A percentile compares a stretch with the other conserved stretches of the same genome.
Evolutionary conservation across 2,329 filamentous ascomycete species (phyloP).

Genomic region (Colletotrichum echinochloae): DNA sequence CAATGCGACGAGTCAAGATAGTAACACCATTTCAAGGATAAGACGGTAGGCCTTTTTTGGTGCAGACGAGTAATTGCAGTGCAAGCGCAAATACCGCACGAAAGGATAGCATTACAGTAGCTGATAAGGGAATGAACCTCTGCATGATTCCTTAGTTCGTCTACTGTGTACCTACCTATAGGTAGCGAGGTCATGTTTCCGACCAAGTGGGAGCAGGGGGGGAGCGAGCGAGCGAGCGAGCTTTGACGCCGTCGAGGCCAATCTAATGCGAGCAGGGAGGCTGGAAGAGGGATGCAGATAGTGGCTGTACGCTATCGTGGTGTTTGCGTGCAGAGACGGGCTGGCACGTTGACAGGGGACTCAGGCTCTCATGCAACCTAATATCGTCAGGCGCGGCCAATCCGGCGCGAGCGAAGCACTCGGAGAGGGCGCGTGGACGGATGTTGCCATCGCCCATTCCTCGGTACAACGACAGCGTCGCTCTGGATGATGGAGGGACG

Average conservation of each 20-base stretch:
- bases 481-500: background rate
- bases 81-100: too few species aligned
- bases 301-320: constrained; percentile 1
- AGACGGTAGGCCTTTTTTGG: background rate
- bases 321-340: constrained; percentile 24
- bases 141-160: background rate
- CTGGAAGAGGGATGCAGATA: constrained; percentile 16
- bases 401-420: background rate
- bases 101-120: background rate
- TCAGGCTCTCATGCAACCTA: background rate
- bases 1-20: background rate
- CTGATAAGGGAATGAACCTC: background rate
- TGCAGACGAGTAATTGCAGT: background rate
- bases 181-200: background rate
- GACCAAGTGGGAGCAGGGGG: constrained; percentile 7
- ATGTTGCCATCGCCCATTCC: constrained; percentile 28
- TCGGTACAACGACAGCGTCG: constrained; percentile 24
- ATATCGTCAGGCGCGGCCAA: background rate
- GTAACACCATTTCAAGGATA: background rate
- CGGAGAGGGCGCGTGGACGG: constrained; percentile 5
- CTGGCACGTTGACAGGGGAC: constrained; percentile 14
- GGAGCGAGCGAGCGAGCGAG: background rate
- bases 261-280: constrained; percentile 22
- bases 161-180: too few species aligned
- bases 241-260: constrained; percentile 17